Percentiles rank a stretch among this genome's conserved stretches.
Evolutionary conservation across 345 rosid species (phyloP).

Genomic region (Brassica rapa): DNA sequence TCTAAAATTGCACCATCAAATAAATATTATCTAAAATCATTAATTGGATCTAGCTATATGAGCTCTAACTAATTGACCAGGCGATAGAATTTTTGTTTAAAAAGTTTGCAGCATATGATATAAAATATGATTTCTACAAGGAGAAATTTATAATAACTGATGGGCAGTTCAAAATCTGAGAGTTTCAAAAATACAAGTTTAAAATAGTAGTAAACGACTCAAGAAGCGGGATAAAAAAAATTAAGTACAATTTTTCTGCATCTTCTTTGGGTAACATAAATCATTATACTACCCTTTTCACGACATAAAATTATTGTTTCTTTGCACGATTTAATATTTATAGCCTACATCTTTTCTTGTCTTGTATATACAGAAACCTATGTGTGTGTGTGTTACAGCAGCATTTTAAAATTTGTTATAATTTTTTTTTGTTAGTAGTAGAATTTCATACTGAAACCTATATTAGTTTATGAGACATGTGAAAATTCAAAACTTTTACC

Average conservation of each 20-base stretch:
- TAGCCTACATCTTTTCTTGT: constrained; percentile 18
- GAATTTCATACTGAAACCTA: background rate
- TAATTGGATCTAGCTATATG: background rate
- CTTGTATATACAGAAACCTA: background rate
- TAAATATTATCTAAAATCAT: background rate
- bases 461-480: background rate
- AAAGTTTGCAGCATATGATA: background rate
- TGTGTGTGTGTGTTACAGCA: constrained; percentile 13
- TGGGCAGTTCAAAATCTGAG: background rate
- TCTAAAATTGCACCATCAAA: too few species aligned
- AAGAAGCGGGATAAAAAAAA: constrained; percentile 8
- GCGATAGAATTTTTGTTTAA: background rate
- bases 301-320: constrained; percentile 22
- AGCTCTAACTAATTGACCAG: background rate
- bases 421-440: background rate
- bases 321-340: constrained; percentile 16
- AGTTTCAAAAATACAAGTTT: constrained; percentile 2
- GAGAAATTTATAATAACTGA: background rate
- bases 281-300: constrained; percentile 12
- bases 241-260: constrained; percentile 10
- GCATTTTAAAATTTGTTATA: background rate
- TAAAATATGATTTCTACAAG: background rate
- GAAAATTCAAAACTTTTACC: background rate
- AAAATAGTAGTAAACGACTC: background rate
- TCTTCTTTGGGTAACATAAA: constrained; percentile 25